Evolutionary conservation across 345 rosid genomes (phyloP), one percentile per base, ranked within the genome.

Genomic region (Gossypium australe): DNA sequence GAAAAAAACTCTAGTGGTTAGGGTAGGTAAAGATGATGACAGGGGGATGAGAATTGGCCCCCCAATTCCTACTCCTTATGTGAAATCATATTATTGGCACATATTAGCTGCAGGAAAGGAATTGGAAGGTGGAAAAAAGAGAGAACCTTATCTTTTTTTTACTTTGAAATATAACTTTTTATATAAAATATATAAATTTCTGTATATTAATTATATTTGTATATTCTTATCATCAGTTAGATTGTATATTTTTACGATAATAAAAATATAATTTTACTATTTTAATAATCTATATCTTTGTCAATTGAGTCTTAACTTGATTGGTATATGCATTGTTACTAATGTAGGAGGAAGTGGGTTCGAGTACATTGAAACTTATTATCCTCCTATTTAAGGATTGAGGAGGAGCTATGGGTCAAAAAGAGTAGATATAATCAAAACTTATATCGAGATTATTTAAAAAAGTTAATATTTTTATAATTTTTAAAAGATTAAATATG

Each of bases 1-100:
- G 18, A 14, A 51, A 51, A 60, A 55, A 47, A 7, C 0, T 11
- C 9, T 56, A 85, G 96, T 89, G 89, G 96, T 77, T 86, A 80
- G 83, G 82, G 89, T 92, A 44, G 94, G 97, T 92, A 66, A 69
- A 80, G 96, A 86, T 73, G 84, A 34, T 83, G 91, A 88, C 86
- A 64, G 74, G 63, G 12, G 75, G 83, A 10, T 59, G 84, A 76
- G 62, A 78, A 79, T 75, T 75, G 75, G 60, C 52, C 65, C 43
- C 78, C 41, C 84, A 64, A 3, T 11, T 63, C 55, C 71, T 29
- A 48, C 43, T 27, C 51, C 45, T n/a, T 2, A 47, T 49, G 34
- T 18, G 49, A 16, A 17, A 11, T 55, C 7, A 22, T 57, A 20
- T 53, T 9, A 27, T 52, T 16, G 55, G 52, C 47, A 52, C n/a